Base-by-base conservation (phyloP, 2,329 filamentous ascomycete genomes). In the Epichloe scottii region DNA sequence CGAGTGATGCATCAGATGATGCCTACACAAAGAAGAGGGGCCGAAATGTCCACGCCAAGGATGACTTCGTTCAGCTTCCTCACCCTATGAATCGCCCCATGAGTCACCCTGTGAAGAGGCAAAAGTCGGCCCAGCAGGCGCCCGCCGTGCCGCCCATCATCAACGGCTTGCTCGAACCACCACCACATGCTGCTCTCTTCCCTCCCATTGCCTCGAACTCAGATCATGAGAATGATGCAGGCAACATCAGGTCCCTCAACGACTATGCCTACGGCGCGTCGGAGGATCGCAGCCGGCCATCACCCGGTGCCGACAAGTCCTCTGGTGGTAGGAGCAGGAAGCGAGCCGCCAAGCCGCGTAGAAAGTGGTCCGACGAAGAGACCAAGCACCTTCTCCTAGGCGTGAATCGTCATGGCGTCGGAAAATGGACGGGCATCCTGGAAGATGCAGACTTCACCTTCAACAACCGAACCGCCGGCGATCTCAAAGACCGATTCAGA, bases 351-450 rank as follows among this genome's bases (percentile, higher is more conserved):
- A 82, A 80, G 58, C 74, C 77, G 2, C 71, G 81, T 53, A 72
- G 75, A 49, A 82, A 81, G 57, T 84, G 81, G 81, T 77, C 78
- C 0, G 78, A 84, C 54, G 75, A 80, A 52, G 81, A 84, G 62
- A 84, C 81, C 1, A 81, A 77, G 48, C 73, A 81, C 56, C 68
- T 84, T 8, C 63, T 84, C 14, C 66, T 81, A 3, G 81, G 80
- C 0, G 81, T 83, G 30, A 74, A 74, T 57, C 76, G 77, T 34
- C 74, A 84, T 58, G 81, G 81, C 1, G 76, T 84, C 8, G 81
- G 81, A 38, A 80, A 78, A 57, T 84, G 81, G 81, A 82, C 78
- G 8, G 76, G 71, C 51, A 84, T 84, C 34, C 65, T 84, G 23
- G 78, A 81, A 47, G 81, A 84, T 54, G 64, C 73, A 0, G 74